Percentiles rank a stretch among this genome's conserved stretches.
Evolutionary conservation across 345 rosid species (phyloP).

Genomic region (Gossypium ekmanianum): DNA sequence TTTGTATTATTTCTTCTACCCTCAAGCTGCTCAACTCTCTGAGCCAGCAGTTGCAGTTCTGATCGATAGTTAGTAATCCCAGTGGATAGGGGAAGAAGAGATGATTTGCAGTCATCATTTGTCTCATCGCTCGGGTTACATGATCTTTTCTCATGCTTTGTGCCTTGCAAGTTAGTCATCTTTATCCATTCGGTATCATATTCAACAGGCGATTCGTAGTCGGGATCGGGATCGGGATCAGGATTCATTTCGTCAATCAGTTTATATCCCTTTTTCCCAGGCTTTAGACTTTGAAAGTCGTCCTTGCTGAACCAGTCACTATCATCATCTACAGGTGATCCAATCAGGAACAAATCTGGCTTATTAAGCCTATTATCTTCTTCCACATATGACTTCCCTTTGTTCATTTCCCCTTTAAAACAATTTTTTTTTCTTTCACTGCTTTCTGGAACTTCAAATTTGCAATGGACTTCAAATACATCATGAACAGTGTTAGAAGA

Average conservation of each 20-base stretch:
- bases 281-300: neutral
- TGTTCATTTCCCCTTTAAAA: conserved; percentile 11
- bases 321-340: conserved; percentile 16
- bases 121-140: conserved; percentile 25
- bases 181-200: conserved; percentile 27
- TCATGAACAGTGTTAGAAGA: conserved; percentile 49
- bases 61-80: conserved; percentile 5
- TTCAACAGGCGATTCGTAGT: conserved; percentile 15
- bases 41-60: conserved; percentile 30
- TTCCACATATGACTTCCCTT: conserved; percentile 21
- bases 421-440: conserved; percentile 20
- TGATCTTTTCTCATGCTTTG: conserved; percentile 23
- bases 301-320: conserved; percentile 33
- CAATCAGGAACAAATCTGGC: conserved; percentile 19
- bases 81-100: conserved; percentile 10
- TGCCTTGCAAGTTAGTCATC: conserved; percentile 25
- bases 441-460: conserved; percentile 35
- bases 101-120: conserved; percentile 14
- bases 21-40: conserved; percentile 53
- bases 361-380: conserved; percentile 37
- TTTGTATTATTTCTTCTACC: conserved; percentile 27
- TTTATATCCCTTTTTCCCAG: neutral
- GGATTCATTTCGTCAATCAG: conserved; percentile 18
- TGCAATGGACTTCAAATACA: conserved; percentile 54
- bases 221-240: neutral